Conservation (phyloP, 225 moss, liverwort and hornwort genomes). For the Sphagnum contortum region DNA sequence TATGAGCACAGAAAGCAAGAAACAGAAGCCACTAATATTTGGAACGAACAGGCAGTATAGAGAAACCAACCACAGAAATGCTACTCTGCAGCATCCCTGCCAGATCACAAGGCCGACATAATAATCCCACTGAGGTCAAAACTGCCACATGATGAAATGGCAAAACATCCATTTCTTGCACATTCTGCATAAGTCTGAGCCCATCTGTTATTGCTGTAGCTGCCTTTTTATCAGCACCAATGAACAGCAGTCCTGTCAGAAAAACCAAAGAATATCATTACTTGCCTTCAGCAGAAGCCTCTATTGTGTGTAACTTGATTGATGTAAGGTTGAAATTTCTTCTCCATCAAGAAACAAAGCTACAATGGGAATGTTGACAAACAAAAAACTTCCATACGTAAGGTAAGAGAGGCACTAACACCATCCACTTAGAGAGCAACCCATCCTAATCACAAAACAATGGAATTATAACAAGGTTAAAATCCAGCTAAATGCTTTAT, state of each 20-base stretch:
- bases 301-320: too few relatives aligned
- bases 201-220: conserved; percentile 35
- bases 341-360: too few relatives aligned
- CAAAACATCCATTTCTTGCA: conserved; percentile 43
- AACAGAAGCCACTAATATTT: too few relatives aligned
- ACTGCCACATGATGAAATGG: conserved; percentile 62
- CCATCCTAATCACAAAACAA: too few relatives aligned
- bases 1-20: too few relatives aligned
- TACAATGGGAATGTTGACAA: too few relatives aligned
- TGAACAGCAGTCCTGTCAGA: conserved; percentile 76
- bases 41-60: neutral
- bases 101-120: conserved; percentile 53
- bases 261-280: conserved; percentile 1
- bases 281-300: too few relatives aligned
- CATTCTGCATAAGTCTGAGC: conserved; percentile 43
- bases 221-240: conserved; percentile 49
- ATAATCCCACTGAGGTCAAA: conserved; percentile 60
- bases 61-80: conserved; percentile 59
- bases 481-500: neutral
- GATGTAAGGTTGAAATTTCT: too few relatives aligned
- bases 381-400: too few relatives aligned
- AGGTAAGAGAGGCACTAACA: too few relatives aligned
- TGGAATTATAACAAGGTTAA: neutral
- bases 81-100: conserved; percentile 61
- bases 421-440: too few relatives aligned